Conservation (phyloP, 768 basidiomycete species). For the Glaciozyma antarctica region DNA sequence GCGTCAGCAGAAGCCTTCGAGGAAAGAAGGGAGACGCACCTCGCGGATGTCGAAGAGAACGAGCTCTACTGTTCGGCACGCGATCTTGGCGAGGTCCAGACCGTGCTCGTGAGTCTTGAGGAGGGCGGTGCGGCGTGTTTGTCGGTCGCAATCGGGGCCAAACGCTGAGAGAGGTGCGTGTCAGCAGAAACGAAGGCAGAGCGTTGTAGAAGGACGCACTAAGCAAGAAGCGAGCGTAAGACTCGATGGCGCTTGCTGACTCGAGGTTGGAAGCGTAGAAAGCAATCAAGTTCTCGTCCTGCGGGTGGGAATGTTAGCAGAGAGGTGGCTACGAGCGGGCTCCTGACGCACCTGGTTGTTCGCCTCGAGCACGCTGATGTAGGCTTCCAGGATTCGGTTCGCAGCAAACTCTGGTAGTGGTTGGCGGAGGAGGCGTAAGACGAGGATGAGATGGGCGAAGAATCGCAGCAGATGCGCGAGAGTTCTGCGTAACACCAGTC, state of each 20-base stretch:
- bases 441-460: conserved; percentile 86
- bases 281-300: conserved; percentile 71
- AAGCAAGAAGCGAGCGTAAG: conserved; percentile 82
- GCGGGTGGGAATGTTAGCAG: conserved; percentile 53
- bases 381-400: conserved; percentile 76
- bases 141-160: conserved; percentile 40
- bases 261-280: conserved; percentile 87
- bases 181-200: not conserved
- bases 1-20: not conserved
- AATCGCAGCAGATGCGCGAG: conserved; percentile 48
- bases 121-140: conserved; percentile 60
- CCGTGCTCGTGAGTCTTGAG: conserved; percentile 72
- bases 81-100: conserved; percentile 70
- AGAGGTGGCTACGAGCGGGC: not conserved
- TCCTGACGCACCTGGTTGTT: conserved; percentile 30
- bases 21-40: conserved; percentile 39
- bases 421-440: conserved; percentile 60
- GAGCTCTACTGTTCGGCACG: conserved; percentile 63
- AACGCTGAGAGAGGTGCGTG: conserved; percentile 32
- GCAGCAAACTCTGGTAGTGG: conserved; percentile 62
- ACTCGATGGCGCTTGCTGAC: conserved; percentile 74
- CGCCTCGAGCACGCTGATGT: conserved; percentile 78
- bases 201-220: conserved; percentile 34
- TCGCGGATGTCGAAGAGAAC: conserved; percentile 48
- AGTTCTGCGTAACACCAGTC: conserved; percentile 7